These are phyloP conservation scores for Astragalus membranaceus DNA, from an alignment of 306 rosid genomes.

Conservation along the genomic window DNA sequence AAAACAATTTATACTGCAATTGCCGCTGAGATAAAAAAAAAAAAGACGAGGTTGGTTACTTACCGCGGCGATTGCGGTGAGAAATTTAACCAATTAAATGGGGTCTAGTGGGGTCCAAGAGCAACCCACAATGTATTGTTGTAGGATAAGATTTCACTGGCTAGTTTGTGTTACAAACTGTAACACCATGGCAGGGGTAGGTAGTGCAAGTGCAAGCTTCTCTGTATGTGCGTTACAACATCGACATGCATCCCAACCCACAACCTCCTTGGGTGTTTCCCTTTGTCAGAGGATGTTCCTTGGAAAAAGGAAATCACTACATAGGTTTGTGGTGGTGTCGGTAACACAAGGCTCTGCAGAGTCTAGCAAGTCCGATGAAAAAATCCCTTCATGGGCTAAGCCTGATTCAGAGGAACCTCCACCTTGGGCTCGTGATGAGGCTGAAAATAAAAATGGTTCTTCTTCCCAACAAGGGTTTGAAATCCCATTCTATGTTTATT, in stretches of 20 bases:
- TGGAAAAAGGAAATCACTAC: background rate
- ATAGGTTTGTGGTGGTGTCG: constrained; percentile 34
- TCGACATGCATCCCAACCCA: background rate
- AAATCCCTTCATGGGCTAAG: constrained; percentile 82
- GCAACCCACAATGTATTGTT: no score
- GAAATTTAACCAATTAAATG: no score
- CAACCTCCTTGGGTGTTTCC: background rate
- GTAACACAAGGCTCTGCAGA: constrained; percentile 75
- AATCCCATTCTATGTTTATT: constrained; percentile 61
- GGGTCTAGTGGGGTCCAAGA: no score
- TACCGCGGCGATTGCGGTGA: no score
- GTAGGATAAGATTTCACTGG: constrained; percentile 17
- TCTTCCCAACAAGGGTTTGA: constrained; percentile 38
- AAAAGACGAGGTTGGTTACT: no score
- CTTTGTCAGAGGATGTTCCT: background rate
- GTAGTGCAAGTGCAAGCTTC: background rate
- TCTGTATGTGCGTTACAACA: background rate
- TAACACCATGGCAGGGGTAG: constrained; percentile 13
- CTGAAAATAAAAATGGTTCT: constrained; percentile 15
- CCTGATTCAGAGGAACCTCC: constrained; percentile 86
- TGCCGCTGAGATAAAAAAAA: no score
- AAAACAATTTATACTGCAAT: no score
- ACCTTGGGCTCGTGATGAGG: constrained; percentile 77
- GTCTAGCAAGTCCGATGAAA: constrained; percentile 70
- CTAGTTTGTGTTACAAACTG: background rate